Evolutionary conservation across 768 basidiomycete species (phyloP).

Genomic region (Rhodotorula kratochvilovae): DNA sequence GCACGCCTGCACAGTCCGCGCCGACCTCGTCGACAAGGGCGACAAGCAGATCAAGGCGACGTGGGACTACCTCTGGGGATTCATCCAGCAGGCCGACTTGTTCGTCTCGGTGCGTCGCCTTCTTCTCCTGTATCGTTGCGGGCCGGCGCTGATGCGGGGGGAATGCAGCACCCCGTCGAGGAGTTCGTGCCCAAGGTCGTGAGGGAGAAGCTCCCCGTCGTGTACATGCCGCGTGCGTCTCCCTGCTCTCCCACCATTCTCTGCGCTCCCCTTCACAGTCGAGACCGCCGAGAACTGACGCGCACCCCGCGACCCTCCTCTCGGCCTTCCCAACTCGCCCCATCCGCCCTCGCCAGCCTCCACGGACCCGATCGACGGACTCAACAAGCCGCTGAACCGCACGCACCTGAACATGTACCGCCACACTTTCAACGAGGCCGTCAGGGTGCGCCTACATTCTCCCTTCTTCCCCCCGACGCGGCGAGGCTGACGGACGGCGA

Average conservation of each 20-base stretch:
- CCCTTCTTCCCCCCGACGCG: neutral
- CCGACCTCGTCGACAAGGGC: constrained; percentile 73
- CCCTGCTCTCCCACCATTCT: no score
- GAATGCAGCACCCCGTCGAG: constrained; percentile 78
- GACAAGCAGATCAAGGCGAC: constrained; percentile 84
- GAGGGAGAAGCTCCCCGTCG: constrained; percentile 51
- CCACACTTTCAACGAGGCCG: constrained; percentile 45
- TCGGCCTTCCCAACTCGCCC: neutral
- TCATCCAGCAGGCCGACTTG: constrained; percentile 80
- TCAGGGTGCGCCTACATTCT: constrained; percentile 8
- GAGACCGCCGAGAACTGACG: neutral
- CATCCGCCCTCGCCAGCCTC: constrained; percentile 1
- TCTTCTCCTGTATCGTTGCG: no score
- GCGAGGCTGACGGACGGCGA: neutral
- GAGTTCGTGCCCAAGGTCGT: constrained; percentile 89
- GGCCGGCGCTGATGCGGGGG: no score
- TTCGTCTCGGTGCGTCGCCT: constrained; percentile 65
- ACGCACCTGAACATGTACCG: constrained; percentile 44
- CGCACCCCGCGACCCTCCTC: no score
- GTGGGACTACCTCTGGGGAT: constrained; percentile 92
- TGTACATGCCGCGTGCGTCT: constrained; percentile 41
- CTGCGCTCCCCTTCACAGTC: constrained; percentile 40
- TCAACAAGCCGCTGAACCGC: constrained; percentile 74
- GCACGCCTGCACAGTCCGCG: constrained; percentile 43
- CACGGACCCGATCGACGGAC: constrained; percentile 66